Evolutionary conservation across 768 basidiomycete species (phyloP).

Genomic region (Fomitopsis serialis): DNA sequence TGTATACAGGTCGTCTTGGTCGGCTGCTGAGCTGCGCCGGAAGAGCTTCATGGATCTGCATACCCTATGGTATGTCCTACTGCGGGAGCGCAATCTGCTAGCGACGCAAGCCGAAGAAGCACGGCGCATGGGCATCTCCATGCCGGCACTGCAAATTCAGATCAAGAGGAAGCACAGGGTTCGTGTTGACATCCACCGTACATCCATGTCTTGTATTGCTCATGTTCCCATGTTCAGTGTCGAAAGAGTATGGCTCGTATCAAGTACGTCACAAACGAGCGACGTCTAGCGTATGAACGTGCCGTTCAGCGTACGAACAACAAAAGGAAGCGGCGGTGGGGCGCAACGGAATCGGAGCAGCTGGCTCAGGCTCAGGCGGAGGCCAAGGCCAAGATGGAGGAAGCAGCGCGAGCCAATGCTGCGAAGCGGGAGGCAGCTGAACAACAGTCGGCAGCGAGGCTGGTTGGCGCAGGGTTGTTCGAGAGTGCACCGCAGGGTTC

Average conservation of each 20-base stretch:
- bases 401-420: not conserved
- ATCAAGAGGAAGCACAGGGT: not conserved
- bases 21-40: slow-evolving; percentile 75
- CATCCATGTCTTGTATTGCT: not conserved
- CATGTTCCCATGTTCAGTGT: slow-evolving; percentile 41
- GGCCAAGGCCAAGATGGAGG: slow-evolving; percentile 1
- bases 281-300: slow-evolving; percentile 77
- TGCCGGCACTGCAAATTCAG: not conserved
- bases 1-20: slow-evolving; percentile 72
- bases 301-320: slow-evolving; percentile 34
- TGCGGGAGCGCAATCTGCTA: slow-evolving; percentile 86
- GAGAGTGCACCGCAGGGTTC: slow-evolving; percentile 4
- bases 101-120: slow-evolving; percentile 83
- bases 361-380: slow-evolving; percentile 3
- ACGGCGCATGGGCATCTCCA: slow-evolving; percentile 46
- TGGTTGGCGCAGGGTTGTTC: slow-evolving; percentile 18
- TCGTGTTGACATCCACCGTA: not conserved
- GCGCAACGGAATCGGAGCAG: slow-evolving; percentile 1
- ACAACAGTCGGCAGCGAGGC: slow-evolving; percentile 6
- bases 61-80: slow-evolving; percentile 87
- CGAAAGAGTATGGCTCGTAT: slow-evolving; percentile 97
- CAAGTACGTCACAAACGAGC: slow-evolving; percentile 88
- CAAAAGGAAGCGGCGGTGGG: slow-evolving; percentile 10
- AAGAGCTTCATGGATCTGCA: slow-evolving; percentile 94
- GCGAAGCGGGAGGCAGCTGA: slow-evolving; percentile 8